These are phyloP conservation scores for Suhomyces xylopsoci DNA, from an alignment of 805 yeast genomes.

Conservation along the genomic window DNA sequence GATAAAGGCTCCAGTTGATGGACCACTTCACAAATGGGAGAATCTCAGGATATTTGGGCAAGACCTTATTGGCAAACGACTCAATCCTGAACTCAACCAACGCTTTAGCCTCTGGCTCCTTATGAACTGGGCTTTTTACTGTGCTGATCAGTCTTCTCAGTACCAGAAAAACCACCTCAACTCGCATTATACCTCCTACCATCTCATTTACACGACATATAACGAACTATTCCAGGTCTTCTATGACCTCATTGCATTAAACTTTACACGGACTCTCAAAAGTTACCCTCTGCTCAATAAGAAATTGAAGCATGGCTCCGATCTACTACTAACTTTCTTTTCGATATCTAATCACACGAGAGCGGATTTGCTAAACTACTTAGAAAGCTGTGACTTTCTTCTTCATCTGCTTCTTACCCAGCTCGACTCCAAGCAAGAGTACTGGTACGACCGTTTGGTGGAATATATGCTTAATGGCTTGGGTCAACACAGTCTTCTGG, in stretches of 20 bases:
- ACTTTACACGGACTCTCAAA: conserved; percentile 9
- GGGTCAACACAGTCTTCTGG: conserved; percentile 9
- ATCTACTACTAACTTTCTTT: conserved; percentile 4
- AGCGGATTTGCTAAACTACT: conserved; percentile 2
- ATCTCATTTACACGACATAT: conserved; percentile 23
- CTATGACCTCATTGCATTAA: conserved; percentile 18
- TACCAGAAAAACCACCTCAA: conserved; percentile 17
- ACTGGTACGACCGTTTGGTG: conserved; percentile 31
- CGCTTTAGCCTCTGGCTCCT: conserved; percentile 29
- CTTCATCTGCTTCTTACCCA: conserved; percentile 17
- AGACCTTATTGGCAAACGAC: conserved; percentile 18
- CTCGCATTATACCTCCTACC: conserved; percentile 18
- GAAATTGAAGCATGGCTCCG: background rate
- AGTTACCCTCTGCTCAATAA: conserved; percentile 1
- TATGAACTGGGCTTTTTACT: conserved; percentile 34
- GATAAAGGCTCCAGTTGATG: background rate
- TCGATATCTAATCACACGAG: conserved; percentile 1
- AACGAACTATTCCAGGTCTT: conserved; percentile 16
- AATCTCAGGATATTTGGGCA: conserved; percentile 32
- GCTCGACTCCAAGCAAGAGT: conserved; percentile 16
- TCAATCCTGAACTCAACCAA: conserved; percentile 18
- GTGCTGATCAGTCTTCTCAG: conserved; percentile 28
- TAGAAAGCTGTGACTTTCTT: conserved; percentile 7
- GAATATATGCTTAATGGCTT: conserved; percentile 31
- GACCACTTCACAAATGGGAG: background rate